Evolutionary conservation across 441 rosid species (phyloP).

Genomic region (Euphorbia corollata): DNA sequence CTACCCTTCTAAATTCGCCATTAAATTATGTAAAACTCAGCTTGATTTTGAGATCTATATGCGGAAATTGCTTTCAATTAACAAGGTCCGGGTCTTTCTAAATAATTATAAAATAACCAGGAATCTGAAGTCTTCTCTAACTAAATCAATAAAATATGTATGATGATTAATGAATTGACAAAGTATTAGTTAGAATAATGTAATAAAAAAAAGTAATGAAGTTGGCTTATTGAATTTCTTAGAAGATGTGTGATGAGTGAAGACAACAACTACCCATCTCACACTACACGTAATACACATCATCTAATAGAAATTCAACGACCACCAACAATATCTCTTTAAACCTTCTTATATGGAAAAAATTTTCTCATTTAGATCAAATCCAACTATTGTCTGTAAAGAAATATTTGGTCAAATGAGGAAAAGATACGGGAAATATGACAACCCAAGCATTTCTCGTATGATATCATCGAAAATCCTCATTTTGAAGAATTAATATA

Average conservation of each 20-base stretch:
- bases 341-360: not conserved
- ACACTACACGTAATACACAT: conserved; percentile 17
- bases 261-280: conserved; percentile 25
- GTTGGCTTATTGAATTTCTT: conserved; percentile 20
- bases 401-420: no score
- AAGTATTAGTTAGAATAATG: conserved; percentile 13
- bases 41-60: not conserved
- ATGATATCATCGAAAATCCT: no score
- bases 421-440: no score
- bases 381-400: no score
- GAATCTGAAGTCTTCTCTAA: not conserved
- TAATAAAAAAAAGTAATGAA: not conserved
- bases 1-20: no score
- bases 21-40: not conserved
- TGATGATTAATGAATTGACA: not conserved
- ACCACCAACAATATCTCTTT: not conserved
- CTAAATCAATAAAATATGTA: not conserved
- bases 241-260: conserved; percentile 19
- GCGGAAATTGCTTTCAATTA: no score
- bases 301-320: conserved; percentile 17
- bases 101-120: not conserved
- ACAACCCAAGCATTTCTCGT: no score
- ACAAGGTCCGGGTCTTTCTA: not conserved
- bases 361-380: no score
- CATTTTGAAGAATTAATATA: no score